phyloP scores from a whole-genome alignment of 352 stramenopile genomes.

The Aphanomyces cochlioides region DNA sequence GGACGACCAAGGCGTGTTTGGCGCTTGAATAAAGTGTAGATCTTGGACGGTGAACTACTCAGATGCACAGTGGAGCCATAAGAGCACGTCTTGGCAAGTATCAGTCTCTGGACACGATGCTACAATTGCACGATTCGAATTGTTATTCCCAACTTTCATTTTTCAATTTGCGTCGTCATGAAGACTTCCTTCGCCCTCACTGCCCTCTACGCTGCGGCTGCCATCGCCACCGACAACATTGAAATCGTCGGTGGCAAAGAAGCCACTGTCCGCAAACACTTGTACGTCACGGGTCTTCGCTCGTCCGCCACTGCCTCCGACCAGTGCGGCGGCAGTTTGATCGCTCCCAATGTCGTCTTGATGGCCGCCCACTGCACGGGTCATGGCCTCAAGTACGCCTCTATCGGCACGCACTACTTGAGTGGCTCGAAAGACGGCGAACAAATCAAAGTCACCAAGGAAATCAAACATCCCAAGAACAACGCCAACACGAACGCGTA shows the following conservation, averaged over 20 bases:
- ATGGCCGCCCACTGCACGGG: constrained; percentile 35
- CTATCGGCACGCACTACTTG: constrained; percentile 51
- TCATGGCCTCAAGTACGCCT: constrained; percentile 45
- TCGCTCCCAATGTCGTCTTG: constrained; percentile 38
- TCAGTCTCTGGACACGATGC: too few relatives aligned
- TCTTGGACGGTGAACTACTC: too few relatives aligned
- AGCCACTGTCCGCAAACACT: constrained; percentile 8
- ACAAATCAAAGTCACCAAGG: constrained; percentile 36
- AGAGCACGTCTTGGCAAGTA: too few relatives aligned
- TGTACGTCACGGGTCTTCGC: constrained; percentile 6
- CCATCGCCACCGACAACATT: background rate
- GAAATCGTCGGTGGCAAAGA: constrained; percentile 19
- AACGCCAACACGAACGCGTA: constrained; percentile 41
- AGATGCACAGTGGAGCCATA: too few relatives aligned
- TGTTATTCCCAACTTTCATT: too few relatives aligned
- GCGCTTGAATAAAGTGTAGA: too few relatives aligned
- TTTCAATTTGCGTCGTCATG: background rate
- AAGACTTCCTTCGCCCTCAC: background rate
- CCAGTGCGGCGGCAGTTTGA: constrained; percentile 38
- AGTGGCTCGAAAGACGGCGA: constrained; percentile 40
- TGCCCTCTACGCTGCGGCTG: background rate
- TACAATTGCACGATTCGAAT: too few relatives aligned
- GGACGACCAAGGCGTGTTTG: too few relatives aligned
- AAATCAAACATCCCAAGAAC: constrained; percentile 34
- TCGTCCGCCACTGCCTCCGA: background rate